A percentile compares a stretch with the other conserved stretches of the same genome.
phyloP scores from a whole-genome alignment of 805 yeast species.

The Tetrapisispora fleetii region DNA sequence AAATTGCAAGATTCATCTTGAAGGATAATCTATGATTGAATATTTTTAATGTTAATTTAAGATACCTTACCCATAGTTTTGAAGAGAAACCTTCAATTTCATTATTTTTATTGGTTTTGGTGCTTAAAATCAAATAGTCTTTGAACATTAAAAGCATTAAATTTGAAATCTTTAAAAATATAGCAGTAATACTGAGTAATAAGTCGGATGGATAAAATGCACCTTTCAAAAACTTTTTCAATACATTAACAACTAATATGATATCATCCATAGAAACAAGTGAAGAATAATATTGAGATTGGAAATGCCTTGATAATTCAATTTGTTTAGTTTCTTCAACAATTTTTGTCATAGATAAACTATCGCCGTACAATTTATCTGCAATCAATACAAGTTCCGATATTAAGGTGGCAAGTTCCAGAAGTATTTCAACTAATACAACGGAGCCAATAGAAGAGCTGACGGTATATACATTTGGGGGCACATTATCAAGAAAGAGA shows the following conservation, averaged over 20 bases:
- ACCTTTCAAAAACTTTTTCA: slow-evolving; percentile 42
- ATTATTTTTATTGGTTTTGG: slow-evolving; percentile 41
- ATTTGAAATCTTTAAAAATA: slow-evolving; percentile 47
- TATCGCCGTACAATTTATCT: slow-evolving; percentile 31
- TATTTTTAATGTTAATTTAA: slow-evolving; percentile 46
- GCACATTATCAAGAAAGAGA: slow-evolving; percentile 59
- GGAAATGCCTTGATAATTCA: slow-evolving; percentile 28
- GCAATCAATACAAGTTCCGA: slow-evolving; percentile 46
- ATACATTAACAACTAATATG: slow-evolving; percentile 36
- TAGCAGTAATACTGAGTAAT: slow-evolving; percentile 63
- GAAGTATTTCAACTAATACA: slow-evolving; percentile 55
- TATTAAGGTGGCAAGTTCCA: slow-evolving; percentile 59
- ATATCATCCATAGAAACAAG: slow-evolving; percentile 36
- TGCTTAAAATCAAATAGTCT: slow-evolving; percentile 39
- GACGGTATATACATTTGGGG: slow-evolving; percentile 53
- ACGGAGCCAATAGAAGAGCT: slow-evolving; percentile 70
- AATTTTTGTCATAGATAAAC: slow-evolving; percentile 36
- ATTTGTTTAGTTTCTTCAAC: slow-evolving; percentile 30
- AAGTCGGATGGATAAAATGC: slow-evolving; percentile 55
- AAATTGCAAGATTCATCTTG: slow-evolving; percentile 57
- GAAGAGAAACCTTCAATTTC: slow-evolving; percentile 43
- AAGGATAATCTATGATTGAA: slow-evolving; percentile 62
- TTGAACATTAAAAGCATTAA: slow-evolving; percentile 44
- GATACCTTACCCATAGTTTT: slow-evolving; percentile 56
- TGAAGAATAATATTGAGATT: slow-evolving; percentile 33